Conservation (phyloP, 768 basidiomycete genomes). For the Agrocybe pediades region DNA sequence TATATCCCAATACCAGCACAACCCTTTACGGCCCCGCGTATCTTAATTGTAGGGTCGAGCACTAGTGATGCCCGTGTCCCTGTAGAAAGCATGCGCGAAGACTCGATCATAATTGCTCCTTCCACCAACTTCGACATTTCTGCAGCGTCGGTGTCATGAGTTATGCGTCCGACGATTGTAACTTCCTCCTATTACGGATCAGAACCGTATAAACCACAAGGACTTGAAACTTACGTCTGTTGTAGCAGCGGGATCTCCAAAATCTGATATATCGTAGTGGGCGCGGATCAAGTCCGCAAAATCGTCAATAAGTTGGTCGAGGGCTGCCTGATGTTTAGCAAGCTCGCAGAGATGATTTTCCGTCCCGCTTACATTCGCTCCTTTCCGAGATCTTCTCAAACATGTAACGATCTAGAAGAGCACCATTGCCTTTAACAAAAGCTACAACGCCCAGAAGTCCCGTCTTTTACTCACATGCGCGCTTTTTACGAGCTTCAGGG, state of each 20-base stretch:
- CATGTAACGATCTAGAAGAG: slow-evolving; percentile 80
- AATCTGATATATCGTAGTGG: slow-evolving; percentile 69
- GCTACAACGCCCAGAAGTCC: not conserved
- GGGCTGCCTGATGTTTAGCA: slow-evolving; percentile 40
- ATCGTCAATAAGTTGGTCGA: slow-evolving; percentile 89
- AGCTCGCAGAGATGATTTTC: not conserved
- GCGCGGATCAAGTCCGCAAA: slow-evolving; percentile 72
- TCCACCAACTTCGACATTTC: slow-evolving; percentile 71
- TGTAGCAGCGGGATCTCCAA: slow-evolving; percentile 67
- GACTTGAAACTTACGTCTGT: slow-evolving; percentile 38
- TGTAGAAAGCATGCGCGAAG: slow-evolving; percentile 73
- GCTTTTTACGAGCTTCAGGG: slow-evolving; percentile 39
- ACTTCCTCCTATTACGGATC: slow-evolving; percentile 70
- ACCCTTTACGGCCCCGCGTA: slow-evolving; percentile 65
- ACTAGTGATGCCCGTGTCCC: slow-evolving; percentile 71
- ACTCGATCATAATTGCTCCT: slow-evolving; percentile 75
- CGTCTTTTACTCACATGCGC: slow-evolving; percentile 53
- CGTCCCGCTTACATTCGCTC: slow-evolving; percentile 62
- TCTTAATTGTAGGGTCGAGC: slow-evolving; percentile 65
- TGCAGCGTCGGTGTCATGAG: slow-evolving; percentile 63
- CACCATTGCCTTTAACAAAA: not conserved
- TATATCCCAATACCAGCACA: slow-evolving; percentile 74
- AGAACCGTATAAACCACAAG: slow-evolving; percentile 1
- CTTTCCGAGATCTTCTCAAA: slow-evolving; percentile 87
- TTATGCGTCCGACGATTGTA: slow-evolving; percentile 73